Conservation (phyloP, 164 flowering plant genomes). For the Protea cynaroides region DNA sequence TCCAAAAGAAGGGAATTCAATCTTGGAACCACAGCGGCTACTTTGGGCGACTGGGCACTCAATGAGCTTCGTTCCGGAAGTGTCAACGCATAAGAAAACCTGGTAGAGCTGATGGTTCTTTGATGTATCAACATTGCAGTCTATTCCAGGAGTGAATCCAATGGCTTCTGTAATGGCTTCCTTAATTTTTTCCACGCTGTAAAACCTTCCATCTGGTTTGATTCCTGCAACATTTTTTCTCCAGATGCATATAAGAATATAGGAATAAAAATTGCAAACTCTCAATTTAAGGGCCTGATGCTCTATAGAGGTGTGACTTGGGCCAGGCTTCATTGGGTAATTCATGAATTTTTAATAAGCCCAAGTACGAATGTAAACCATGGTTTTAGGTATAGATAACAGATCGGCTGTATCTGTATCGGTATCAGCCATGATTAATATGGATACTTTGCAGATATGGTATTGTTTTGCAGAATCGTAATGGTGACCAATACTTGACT, state of each 20-base stretch:
- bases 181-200: slow-evolving; percentile 22
- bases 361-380: too few species aligned
- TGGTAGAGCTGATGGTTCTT: slow-evolving; percentile 43
- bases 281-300: not conserved
- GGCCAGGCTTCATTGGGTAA: too few species aligned
- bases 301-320: slow-evolving; percentile 10
- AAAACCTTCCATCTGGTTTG: slow-evolving; percentile 27
- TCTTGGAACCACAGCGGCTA: slow-evolving; percentile 19
- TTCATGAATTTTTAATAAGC: too few species aligned
- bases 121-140: slow-evolving; percentile 37
- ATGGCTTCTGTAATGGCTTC: slow-evolving; percentile 26
- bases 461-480: too few species aligned
- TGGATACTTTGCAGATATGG: too few species aligned
- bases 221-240: slow-evolving; percentile 22
- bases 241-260: not conserved
- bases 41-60: slow-evolving; percentile 37
- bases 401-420: too few species aligned
- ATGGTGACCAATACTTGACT: too few species aligned
- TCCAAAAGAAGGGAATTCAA: slow-evolving; percentile 29
- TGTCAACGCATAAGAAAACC: slow-evolving; percentile 43
- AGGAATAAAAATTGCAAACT: not conserved
- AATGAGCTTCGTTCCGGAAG: slow-evolving; percentile 30
- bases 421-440: too few species aligned
- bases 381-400: too few species aligned
- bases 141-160: slow-evolving; percentile 29